These are phyloP conservation scores for Xylaria sp. DNA, from an alignment of 2,329 filamentous ascomycete species.

Conservation along the genomic window DNA sequence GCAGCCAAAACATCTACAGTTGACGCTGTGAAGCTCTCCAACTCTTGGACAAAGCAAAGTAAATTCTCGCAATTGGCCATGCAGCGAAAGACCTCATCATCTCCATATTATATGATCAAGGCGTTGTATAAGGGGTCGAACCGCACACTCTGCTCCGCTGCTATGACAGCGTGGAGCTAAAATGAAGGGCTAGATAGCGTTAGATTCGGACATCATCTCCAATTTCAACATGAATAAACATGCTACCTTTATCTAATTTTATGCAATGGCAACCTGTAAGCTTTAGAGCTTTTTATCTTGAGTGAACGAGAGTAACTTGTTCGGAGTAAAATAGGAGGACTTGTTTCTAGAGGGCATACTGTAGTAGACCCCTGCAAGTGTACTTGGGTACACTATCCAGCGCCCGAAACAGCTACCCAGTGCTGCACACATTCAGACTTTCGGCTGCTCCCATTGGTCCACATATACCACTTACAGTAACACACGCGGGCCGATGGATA, in stretches of 20 bases:
- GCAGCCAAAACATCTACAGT: neutral
- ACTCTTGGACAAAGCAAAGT: neutral
- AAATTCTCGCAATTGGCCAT: neutral
- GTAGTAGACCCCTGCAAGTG: neutral
- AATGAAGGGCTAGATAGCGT: neutral
- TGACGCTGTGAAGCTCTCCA: neutral
- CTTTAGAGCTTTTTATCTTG: neutral
- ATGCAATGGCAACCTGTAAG: neutral
- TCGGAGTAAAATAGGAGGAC: too few species aligned
- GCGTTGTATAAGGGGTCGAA: neutral
- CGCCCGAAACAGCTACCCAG: neutral
- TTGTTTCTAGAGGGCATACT: neutral
- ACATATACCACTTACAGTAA: slow-evolving; percentile 5
- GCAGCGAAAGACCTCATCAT: neutral
- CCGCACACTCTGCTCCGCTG: neutral
- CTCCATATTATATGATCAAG: neutral
- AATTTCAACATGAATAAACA: neutral
- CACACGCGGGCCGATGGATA: neutral
- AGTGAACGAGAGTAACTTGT: too few species aligned
- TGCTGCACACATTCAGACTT: neutral
- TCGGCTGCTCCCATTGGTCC: neutral
- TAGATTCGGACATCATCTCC: neutral
- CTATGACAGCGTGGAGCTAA: neutral
- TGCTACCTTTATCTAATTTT: fast-evolving
- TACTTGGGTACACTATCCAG: neutral